These are phyloP conservation scores for Fistulifera pelliculosa DNA, from an alignment of 108 stramenopile genomes.

Conservation along the genomic window DNA sequence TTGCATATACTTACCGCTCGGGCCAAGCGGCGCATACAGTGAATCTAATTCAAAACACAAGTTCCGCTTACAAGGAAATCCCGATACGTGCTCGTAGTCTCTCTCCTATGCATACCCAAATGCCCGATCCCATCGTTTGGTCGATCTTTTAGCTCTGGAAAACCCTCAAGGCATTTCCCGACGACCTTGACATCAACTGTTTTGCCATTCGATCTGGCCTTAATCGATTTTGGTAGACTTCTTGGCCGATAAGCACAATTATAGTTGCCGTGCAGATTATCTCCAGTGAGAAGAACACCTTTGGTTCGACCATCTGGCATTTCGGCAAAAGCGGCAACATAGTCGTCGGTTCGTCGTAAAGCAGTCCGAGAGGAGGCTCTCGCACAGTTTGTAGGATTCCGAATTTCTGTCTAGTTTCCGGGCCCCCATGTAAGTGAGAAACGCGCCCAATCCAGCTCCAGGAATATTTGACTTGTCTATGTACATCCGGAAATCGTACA, in stretches of 20 bases:
- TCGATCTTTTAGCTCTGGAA: not conserved
- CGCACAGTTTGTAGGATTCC: not conserved
- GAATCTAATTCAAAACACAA: not conserved
- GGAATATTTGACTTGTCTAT: constrained; percentile 42
- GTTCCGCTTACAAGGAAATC: too few species aligned
- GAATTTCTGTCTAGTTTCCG: constrained; percentile 24
- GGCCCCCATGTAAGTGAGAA: constrained; percentile 56
- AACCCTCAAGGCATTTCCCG: not conserved
- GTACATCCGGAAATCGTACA: constrained; percentile 44
- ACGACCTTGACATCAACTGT: not conserved
- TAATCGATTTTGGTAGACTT: too few species aligned
- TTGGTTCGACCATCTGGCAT: constrained; percentile 17
- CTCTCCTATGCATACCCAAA: not conserved
- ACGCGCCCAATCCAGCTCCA: constrained; percentile 56
- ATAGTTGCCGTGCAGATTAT: constrained; percentile 31
- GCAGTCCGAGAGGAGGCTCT: constrained; percentile 1
- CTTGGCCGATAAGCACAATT: constrained; percentile 24
- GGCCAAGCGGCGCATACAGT: not conserved
- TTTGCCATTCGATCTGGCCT: not conserved
- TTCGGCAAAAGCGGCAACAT: constrained; percentile 9
- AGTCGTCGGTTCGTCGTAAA: constrained; percentile 3
- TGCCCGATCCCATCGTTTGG: constrained; percentile 4
- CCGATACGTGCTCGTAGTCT: not conserved
- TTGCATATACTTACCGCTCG: constrained; percentile 16
- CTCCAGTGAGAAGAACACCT: constrained; percentile 31